Conservation (phyloP, 2,329 filamentous ascomycete genomes). For the Fusarium sororula region DNA sequence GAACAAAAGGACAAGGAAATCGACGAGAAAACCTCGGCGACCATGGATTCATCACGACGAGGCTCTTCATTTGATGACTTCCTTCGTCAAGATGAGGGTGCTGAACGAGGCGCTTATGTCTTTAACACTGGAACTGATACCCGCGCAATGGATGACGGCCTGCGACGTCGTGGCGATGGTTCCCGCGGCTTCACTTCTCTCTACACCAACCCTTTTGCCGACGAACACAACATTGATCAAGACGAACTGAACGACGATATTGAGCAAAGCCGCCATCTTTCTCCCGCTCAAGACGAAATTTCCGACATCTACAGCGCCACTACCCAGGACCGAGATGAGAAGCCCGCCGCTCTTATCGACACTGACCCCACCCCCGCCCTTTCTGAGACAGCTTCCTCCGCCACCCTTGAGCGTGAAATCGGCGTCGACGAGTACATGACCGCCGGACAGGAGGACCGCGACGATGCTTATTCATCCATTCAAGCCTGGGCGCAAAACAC, state of each 20-base stretch:
- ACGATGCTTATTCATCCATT: slow-evolving; percentile 66
- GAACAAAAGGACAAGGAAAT: slow-evolving; percentile 36
- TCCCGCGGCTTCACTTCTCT: slow-evolving; percentile 57
- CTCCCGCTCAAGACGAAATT: slow-evolving; percentile 58
- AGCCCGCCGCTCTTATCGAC: slow-evolving; percentile 47
- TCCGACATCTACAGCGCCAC: slow-evolving; percentile 69
- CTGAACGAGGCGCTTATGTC: slow-evolving; percentile 64
- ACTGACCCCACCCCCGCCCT: slow-evolving; percentile 36
- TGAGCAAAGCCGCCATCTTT: slow-evolving; percentile 52
- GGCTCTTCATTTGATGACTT: slow-evolving; percentile 68
- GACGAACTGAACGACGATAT: slow-evolving; percentile 55
- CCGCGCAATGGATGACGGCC: slow-evolving; percentile 52
- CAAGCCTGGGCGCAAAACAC: slow-evolving; percentile 71
- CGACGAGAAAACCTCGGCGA: slow-evolving; percentile 5
- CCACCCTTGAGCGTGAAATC: slow-evolving; percentile 50
- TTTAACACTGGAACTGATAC: slow-evolving; percentile 65
- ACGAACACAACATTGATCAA: slow-evolving; percentile 63
- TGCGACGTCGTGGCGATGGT: slow-evolving; percentile 60
- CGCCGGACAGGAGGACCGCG: slow-evolving; percentile 57
- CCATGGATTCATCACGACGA: slow-evolving; percentile 13
- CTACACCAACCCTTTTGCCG: slow-evolving; percentile 68
- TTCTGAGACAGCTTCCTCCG: slow-evolving; percentile 36
- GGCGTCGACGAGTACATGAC: slow-evolving; percentile 61
- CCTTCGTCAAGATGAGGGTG: slow-evolving; percentile 59
- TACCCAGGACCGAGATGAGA: slow-evolving; percentile 49